phyloP scores from a whole-genome alignment of 345 rosid genomes.

The Lenwebbia sp. region DNA sequence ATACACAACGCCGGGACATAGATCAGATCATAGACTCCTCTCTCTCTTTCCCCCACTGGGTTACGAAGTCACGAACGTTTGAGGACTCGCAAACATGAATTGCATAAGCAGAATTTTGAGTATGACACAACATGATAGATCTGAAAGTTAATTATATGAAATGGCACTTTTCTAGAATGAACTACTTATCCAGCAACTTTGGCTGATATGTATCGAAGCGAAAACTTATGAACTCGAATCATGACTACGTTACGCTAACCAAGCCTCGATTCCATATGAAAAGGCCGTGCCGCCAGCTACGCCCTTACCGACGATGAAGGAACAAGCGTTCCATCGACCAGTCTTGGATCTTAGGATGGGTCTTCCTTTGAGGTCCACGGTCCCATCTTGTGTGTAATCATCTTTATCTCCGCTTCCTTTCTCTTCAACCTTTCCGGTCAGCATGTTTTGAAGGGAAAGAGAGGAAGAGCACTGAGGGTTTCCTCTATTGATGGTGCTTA shows the following conservation, averaged over 20 bases:
- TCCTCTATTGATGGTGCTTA: background rate
- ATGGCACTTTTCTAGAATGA: background rate
- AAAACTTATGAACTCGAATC: background rate
- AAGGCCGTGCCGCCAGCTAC: background rate
- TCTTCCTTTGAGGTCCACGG: conserved; percentile 37
- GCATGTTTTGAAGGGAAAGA: background rate
- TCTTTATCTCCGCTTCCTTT: conserved; percentile 12
- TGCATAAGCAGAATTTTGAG: background rate
- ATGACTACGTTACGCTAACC: background rate
- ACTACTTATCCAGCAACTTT: background rate
- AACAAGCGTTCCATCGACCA: conserved; percentile 52
- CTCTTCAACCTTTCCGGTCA: conserved; percentile 16
- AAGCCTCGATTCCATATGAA: background rate
- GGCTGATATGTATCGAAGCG: background rate
- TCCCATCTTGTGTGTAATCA: conserved; percentile 45
- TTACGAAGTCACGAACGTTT: background rate
- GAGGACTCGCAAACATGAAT: background rate
- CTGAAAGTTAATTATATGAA: background rate
- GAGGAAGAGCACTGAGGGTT: background rate
- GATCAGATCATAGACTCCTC: background rate
- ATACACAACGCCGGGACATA: background rate
- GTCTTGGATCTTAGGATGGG: conserved; percentile 41
- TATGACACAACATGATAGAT: background rate
- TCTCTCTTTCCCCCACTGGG: background rate
- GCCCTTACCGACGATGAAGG: conserved; percentile 40